Evolutionary conservation across 2,329 filamentous ascomycete species (phyloP), one percentile per base, ranked within the genome.

Genomic region (Aspergillus phoenicis): DNA sequence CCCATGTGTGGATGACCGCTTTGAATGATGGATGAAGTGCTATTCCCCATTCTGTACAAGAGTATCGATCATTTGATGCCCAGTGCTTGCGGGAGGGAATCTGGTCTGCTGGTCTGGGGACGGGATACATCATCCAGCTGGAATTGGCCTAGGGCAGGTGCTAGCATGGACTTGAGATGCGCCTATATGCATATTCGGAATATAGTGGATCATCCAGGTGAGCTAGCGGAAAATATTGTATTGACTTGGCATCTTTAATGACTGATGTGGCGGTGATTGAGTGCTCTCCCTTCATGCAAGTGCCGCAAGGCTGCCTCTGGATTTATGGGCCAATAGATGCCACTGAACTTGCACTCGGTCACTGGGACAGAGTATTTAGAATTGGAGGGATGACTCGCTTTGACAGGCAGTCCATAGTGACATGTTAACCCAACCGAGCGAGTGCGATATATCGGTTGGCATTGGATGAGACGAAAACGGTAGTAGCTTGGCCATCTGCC

Each of bases 251-350:
- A 33, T 43, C 7, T 20, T 39, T 41, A n/a, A 6, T 8, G 26
- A 56, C 26, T 38, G 39, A 41, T 36, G 33, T 24, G 24, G 17
- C 24, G 52, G 52, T 38, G 33, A 30, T 8, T 36, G 39, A n/a
- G 22, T 30, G 53, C 26, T 56, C 24, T 11, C 11, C 22, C 10
- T 39, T 4, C 2, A 43, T 56, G 53, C 53, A 56, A 47, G 26
- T 47, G 53, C 53, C 53, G 53, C 53, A 47, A 56, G 53, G 28
- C 53, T 56, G 52, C 38, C 53, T 22, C 28, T 56, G 22, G 17
- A 45, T 43, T 28, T 10, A 41, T 13, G 26, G 47, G 53, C 53
- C 33, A 33, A 55, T 20, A n/a, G 52, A 22, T 36, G n/a, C 2
- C 4, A 33, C 13, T 47, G 20, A 36, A 55, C 39, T 15, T 55